phyloP scores from a whole-genome alignment of 2,329 filamentous ascomycete genomes.

The Penicillium sp. region DNA sequence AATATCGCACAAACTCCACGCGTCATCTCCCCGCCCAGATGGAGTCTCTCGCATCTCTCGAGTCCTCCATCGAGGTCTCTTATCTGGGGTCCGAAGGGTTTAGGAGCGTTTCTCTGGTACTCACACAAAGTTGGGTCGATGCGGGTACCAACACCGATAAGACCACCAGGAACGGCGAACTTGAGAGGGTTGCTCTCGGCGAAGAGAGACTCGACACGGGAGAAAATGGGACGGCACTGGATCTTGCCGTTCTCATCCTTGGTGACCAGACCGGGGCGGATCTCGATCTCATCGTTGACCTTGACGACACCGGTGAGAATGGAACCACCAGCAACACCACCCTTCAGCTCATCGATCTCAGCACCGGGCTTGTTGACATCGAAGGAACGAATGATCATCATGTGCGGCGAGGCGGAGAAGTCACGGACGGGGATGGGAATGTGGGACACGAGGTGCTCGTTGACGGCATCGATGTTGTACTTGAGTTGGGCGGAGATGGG shows the following conservation, averaged over 20 bases:
- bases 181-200: conserved; percentile 98
- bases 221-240: conserved; percentile 96
- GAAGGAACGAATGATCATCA: conserved; percentile 99
- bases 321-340: conserved; percentile 94
- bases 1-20: background rate
- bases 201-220: conserved; percentile 87
- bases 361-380: conserved; percentile 99
- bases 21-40: background rate
- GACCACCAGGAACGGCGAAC: conserved; percentile 92
- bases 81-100: background rate
- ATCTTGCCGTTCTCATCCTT: conserved; percentile 91
- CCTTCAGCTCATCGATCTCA: conserved; percentile 96
- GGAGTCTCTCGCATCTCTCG: background rate
- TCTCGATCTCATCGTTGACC: conserved; percentile 96
- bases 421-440: conserved; percentile 89
- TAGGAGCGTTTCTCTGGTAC: background rate
- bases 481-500: conserved; percentile 97
- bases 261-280: conserved; percentile 95
- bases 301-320: conserved; percentile 96
- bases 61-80: background rate
- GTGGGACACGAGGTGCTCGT: conserved; percentile 90
- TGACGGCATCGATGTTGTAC: conserved; percentile 98
- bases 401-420: conserved; percentile 87
- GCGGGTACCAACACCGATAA: conserved; percentile 96
- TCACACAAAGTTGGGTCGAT: conserved; percentile 84